phyloP scores from a whole-genome alignment of 2,329 filamentous ascomycete genomes.

The Xylariales sp. region DNA sequence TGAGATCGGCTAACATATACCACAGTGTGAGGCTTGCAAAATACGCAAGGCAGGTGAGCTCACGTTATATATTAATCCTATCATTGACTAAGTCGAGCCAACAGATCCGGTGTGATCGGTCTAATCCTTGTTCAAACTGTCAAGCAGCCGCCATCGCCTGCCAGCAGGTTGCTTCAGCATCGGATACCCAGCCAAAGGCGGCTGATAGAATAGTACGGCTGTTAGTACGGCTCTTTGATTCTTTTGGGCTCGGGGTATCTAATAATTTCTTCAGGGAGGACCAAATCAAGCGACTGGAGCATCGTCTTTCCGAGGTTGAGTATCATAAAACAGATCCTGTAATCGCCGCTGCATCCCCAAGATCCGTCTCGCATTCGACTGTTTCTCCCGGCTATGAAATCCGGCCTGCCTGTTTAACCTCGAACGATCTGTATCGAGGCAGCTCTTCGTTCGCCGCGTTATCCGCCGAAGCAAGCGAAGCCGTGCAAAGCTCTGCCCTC shows the following conservation, averaged over 20 bases:
- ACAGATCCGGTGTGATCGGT: constrained; percentile 15
- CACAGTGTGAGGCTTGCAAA: constrained; percentile 7
- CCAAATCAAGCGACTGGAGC: not conserved
- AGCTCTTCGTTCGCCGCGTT: constrained; percentile 10
- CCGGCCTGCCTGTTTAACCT: not conserved
- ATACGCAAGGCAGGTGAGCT: constrained; percentile 12
- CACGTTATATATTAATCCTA: too few species aligned
- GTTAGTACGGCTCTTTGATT: not conserved
- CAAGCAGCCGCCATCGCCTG: constrained; percentile 7
- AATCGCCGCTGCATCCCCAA: not conserved
- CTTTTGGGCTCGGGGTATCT: not conserved
- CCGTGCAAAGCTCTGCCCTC: constrained; percentile 8
- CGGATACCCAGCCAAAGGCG: not conserved
- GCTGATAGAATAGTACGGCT: constrained; percentile 13
- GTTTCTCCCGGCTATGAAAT: not conserved
- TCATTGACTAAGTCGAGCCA: not conserved
- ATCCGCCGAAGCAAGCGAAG: constrained; percentile 11
- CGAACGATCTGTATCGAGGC: constrained; percentile 6
- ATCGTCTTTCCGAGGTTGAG: constrained; percentile 4
- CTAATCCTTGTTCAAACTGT: constrained; percentile 11
- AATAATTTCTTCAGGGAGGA: not conserved
- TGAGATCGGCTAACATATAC: not conserved
- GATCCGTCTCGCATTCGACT: too few species aligned
- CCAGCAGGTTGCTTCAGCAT: not conserved
- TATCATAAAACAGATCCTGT: not conserved